Base-by-base conservation (phyloP, 192 early-diverging fungal species). In the Linnemannia zychae region DNA sequence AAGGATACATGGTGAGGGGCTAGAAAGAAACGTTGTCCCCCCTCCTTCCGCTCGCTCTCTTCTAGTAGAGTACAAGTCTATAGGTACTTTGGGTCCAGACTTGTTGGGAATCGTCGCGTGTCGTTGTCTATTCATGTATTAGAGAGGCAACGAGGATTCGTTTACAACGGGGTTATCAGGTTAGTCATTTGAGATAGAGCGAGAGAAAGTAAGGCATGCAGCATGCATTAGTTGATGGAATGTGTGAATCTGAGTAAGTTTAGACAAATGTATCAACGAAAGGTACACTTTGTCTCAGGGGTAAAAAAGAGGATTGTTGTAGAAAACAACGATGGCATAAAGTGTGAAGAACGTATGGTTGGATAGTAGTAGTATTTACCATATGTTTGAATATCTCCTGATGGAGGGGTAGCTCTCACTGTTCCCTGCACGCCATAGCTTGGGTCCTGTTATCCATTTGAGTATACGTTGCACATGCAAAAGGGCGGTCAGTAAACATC, bases 371-470 rank as follows among this genome's bases (percentile, higher is more conserved):
- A 44, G n/a, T n/a, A 44, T 7, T 47, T 75, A 84, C 76, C 74
- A 72, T 79, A 60, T 48, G 37, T n/a, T 0, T 76, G 77, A 22
- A 60, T 34, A 15, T 85, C 83, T 34, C 83, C 83, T 15, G 83
- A 85, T 15, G 83, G 83, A 34, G 83, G 73, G 5, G 73, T 60
- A 1, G 83, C 77, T 40, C 72, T 85, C 7, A 37, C 70, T 13
- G 83, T 85, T 28, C 74, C 52, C 37, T 85, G 83, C 47, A 85
- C 74, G 9, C 83, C 83, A 76, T 85, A 85, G n/a, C 72, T 76
- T 3, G 83, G 74, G 22, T 85, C 83, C 83, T 85, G 60, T 78
- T 20, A 34, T 46, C 1, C 12, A 48, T 7, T 71, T 40, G 6
- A 24, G 46, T 47, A 44, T 15, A 46, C 22, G 16, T 24, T 24